A percentile compares a stretch with the other conserved stretches of the same genome.
Evolutionary conservation across 179 eudicot genomes (phyloP).

Genomic region (Silene vulgaris): DNA sequence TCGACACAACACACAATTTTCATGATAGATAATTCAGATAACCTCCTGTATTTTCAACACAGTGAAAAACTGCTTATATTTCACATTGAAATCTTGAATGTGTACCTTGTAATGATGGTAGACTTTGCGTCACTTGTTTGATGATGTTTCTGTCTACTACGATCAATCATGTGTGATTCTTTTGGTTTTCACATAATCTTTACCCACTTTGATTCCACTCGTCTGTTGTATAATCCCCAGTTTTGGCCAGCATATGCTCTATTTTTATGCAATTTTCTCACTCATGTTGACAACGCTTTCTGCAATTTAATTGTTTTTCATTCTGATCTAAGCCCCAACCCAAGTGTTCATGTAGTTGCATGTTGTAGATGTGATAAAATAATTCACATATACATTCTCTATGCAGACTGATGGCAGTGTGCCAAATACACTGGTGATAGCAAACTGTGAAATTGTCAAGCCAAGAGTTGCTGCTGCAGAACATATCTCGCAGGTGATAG

Average conservation of each 20-base stretch:
- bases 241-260: background rate
- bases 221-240: background rate
- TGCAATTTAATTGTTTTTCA: background rate
- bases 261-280: background rate
- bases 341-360: background rate
- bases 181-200: background rate
- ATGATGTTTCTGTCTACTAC: background rate
- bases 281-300: background rate
- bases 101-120: background rate
- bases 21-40: background rate
- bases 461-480: conserved; percentile 99
- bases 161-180: background rate
- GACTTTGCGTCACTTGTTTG: background rate
- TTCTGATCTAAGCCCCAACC: background rate
- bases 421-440: conserved; percentile 93
- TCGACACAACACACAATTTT: background rate
- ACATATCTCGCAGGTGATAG: conserved; percentile 82
- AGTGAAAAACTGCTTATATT: background rate
- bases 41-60: background rate
- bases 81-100: background rate
- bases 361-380: conserved; percentile 1
- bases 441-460: conserved; percentile 95
- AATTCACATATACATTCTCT: background rate
- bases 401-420: conserved; percentile 92
- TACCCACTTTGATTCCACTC: conserved; percentile 3